Percentiles rank a stretch among this genome's conserved stretches.
phyloP scores from a whole-genome alignment of 495 filamentous ascomycete species.

The Cercophora sp. region DNA sequence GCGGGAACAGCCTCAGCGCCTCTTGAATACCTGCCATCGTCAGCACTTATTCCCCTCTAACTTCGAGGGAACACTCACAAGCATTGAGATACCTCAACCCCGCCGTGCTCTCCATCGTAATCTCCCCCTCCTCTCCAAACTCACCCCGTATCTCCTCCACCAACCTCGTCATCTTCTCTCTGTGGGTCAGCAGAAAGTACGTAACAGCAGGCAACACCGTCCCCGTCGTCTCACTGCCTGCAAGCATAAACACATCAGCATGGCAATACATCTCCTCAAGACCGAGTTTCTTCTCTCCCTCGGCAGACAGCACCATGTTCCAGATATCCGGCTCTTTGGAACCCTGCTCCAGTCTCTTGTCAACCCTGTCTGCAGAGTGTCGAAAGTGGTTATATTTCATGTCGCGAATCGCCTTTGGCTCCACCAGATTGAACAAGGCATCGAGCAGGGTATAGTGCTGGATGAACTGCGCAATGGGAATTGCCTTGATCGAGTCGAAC shows the following conservation, averaged over 20 bases:
- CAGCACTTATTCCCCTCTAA: too few relatives aligned
- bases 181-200: constrained; percentile 45
- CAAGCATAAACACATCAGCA: constrained; percentile 18
- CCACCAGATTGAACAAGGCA: too few relatives aligned
- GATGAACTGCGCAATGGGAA: too few relatives aligned
- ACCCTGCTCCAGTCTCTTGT: background rate
- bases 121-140: constrained; percentile 41
- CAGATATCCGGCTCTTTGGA: background rate
- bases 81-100: constrained; percentile 48
- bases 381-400: background rate
- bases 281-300: constrained; percentile 1
- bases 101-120: constrained; percentile 38
- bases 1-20: constrained; percentile 51
- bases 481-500: background rate
- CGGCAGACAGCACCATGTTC: background rate
- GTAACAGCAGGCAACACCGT: constrained; percentile 40
- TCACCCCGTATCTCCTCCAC: constrained; percentile 41
- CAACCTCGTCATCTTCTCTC: constrained; percentile 33
- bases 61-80: too few relatives aligned
- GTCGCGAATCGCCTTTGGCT: too few relatives aligned
- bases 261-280: constrained; percentile 25
- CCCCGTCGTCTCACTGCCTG: constrained; percentile 49
- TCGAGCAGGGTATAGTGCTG: too few relatives aligned
- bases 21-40: constrained; percentile 53
- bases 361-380: background rate